Evolutionary conservation across 1,284 basidiomycete genomes (phyloP), one percentile per base, ranked within the genome.

Genomic region (Ceratobasidium sp.): DNA sequence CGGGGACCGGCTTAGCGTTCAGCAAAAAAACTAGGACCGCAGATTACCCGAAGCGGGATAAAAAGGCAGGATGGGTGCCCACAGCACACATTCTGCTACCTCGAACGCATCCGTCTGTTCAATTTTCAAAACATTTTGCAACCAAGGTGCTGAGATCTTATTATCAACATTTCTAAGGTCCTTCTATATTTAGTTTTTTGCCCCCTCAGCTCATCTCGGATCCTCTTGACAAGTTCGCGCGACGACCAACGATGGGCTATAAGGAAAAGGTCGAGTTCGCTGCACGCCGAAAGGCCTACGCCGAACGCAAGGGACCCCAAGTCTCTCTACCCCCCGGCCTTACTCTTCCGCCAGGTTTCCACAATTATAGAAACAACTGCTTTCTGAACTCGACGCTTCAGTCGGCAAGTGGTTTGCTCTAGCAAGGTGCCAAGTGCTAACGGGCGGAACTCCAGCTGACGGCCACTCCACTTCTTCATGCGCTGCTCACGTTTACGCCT

Each of bases 351-450:
- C 78, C 80, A 34, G 82, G 82, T 1, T 77, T 82, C 1, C 66
- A 80, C 57, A 82, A 82, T 62, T 68, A 81, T 4, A 80, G 81
- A 64, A 82, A 82, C 76, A 81, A 79, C 43, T 83, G 83, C 77
- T 83, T 82, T 78, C 80, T 82, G 79, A 83, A 83, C 73, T 81
- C 81, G 57, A 81, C 82, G 32, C 76, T 83, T 4, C 83, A 83
- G 70, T 78, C 81, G 37, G 80, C 78, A 49, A 22, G 76, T 61
- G 19, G 19, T n/a, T 29, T n/a, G 9, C 11, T 37, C 4, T 17
- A 22, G 22, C 32, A 34, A n/a, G 44, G n/a, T 37, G 9, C 17
- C 22, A 25, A 43, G 37, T 57, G 54, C 56, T 65, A 49, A 64
- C 22, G 22, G 37, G 3, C n/a, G 25, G 19, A 22, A 44, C 43